Percentiles rank a stretch among this genome's conserved stretches.
Evolutionary conservation across 2,329 filamentous ascomycete species (phyloP).

Genomic region (Fusarium mundagurra): DNA sequence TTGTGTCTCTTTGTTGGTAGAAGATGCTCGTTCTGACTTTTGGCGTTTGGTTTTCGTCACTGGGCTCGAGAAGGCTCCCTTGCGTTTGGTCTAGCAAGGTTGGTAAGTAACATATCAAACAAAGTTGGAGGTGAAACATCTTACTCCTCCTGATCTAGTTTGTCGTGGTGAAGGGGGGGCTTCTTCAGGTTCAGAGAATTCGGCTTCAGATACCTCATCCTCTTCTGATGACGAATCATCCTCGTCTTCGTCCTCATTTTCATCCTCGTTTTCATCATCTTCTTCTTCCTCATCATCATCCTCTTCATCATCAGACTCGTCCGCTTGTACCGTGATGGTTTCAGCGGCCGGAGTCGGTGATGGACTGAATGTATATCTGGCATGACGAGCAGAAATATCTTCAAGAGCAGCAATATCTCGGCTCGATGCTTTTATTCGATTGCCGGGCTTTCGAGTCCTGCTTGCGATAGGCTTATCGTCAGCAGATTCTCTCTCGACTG

Average conservation of each 20-base stretch:
- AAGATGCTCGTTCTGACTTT: not conserved
- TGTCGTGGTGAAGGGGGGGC: not conserved
- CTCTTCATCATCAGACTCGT: not conserved
- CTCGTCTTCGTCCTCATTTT: not conserved
- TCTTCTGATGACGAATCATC: not conserved
- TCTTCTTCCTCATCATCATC: not conserved
- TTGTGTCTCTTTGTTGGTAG: not conserved
- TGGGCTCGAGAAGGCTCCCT: not conserved
- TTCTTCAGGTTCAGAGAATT: not conserved
- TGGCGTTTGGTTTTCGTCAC: not conserved
- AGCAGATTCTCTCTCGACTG: not conserved
- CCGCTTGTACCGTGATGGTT: not conserved
- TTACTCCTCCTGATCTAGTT: not conserved
- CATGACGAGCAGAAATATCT: not conserved
- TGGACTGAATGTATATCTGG: not conserved
- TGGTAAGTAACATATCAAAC: not conserved
- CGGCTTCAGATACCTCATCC: not conserved
- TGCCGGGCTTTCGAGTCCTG: not conserved
- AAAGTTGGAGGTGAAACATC: accelerated
- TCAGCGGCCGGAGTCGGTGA: not conserved
- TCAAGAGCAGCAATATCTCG: not conserved
- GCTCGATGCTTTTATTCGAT: not conserved
- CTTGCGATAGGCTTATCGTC: not conserved
- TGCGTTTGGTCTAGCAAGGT: not conserved
- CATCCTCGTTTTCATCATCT: not conserved